A percentile compares a stretch with the other conserved stretches of the same genome.
phyloP scores from a whole-genome alignment of 768 basidiomycete genomes.

The Imleria badia region DNA sequence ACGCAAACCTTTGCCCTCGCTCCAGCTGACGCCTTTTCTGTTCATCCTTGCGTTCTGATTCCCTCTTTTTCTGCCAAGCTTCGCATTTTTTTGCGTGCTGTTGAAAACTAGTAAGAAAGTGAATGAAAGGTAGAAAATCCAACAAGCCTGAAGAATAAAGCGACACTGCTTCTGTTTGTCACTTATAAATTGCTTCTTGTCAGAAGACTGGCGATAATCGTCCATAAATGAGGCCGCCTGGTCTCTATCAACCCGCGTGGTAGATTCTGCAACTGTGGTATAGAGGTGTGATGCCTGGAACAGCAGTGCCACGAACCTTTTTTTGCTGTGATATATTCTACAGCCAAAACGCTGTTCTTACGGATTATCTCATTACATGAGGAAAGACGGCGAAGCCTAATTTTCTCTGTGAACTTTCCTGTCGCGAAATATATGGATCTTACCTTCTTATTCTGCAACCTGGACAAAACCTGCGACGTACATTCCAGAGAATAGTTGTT shows the following conservation, averaged over 20 bases:
- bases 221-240: conserved; percentile 7
- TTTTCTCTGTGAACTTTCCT: neutral
- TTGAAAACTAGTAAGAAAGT: neutral
- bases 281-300: neutral
- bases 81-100: conserved; percentile 8
- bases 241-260: conserved; percentile 1
- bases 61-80: neutral
- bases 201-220: neutral
- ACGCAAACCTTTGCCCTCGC: neutral
- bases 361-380: neutral
- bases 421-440: neutral
- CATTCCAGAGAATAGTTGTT: neutral
- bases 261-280: neutral
- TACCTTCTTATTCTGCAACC: neutral
- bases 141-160: neutral
- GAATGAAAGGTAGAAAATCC: neutral
- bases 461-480: conserved; percentile 17
- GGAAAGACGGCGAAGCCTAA: neutral
- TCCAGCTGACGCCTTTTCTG: neutral
- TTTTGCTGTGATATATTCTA: neutral
- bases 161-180: neutral
- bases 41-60: neutral
- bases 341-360: neutral
- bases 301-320: neutral
- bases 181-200: conserved; percentile 1